Conservation (phyloP, 352 stramenopile genomes). For the Thalassiosira sp. region DNA sequence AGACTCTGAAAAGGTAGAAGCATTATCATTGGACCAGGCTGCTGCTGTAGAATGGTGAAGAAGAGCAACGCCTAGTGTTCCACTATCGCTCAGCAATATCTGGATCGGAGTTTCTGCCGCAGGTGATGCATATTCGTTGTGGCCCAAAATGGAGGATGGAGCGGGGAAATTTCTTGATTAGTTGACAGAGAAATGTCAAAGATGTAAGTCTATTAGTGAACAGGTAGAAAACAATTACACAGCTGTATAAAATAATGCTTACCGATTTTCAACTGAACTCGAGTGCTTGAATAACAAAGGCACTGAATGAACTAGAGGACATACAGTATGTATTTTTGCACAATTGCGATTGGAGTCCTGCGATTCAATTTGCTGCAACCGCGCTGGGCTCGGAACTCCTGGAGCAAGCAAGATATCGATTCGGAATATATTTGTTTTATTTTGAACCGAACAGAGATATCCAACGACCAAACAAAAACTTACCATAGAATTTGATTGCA, state of each 20-base stretch:
- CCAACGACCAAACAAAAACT: constrained; percentile 8
- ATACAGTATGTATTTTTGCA: constrained; percentile 18
- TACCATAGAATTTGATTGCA: constrained; percentile 60
- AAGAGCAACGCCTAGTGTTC: constrained; percentile 51
- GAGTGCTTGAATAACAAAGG: constrained; percentile 47
- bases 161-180: background rate
- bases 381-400: constrained; percentile 44
- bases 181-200: constrained; percentile 1
- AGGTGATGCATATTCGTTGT: constrained; percentile 13
- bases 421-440: background rate
- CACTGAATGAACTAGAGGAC: constrained; percentile 32
- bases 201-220: too few relatives aligned
- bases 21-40: constrained; percentile 19
- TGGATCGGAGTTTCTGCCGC: constrained; percentile 49
- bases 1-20: constrained; percentile 24
- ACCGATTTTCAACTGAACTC: constrained; percentile 10
- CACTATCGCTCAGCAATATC: constrained; percentile 56
- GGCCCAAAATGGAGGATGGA: constrained; percentile 9
- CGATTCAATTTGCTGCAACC: constrained; percentile 26
- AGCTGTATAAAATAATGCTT: too few relatives aligned
- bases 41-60: constrained; percentile 24
- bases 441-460: too few relatives aligned
- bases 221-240: constrained; percentile 5
- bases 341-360: too few relatives aligned
- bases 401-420: background rate